phyloP scores from a whole-genome alignment of 129 eudicot species.

The Flaveria sonorensis region DNA sequence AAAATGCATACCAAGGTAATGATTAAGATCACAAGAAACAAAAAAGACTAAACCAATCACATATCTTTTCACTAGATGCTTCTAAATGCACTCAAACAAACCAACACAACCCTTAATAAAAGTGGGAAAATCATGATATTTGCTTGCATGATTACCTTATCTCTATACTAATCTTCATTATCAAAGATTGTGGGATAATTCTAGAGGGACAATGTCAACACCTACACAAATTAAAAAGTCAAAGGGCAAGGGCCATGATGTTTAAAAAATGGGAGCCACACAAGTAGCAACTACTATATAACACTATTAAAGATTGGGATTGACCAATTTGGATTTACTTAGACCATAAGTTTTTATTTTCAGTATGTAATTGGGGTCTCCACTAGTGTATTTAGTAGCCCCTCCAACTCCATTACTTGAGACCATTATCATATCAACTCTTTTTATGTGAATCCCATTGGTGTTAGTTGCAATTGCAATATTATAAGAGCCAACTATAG shows the following conservation, averaged over 20 bases:
- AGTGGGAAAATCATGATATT: not conserved
- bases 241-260: slow-evolving; percentile 24
- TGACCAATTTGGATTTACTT: slow-evolving; percentile 21
- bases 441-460: slow-evolving; percentile 1
- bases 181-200: slow-evolving; percentile 9
- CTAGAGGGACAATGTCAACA: slow-evolving; percentile 32
- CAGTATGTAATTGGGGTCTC: slow-evolving; percentile 24
- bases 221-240: slow-evolving; percentile 30
- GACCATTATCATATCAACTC: slow-evolving; percentile 27
- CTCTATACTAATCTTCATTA: slow-evolving; percentile 24
- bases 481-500: slow-evolving; percentile 18
- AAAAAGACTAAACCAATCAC: not conserved
- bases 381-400: slow-evolving; percentile 29
- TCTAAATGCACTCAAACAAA: not conserved
- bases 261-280: slow-evolving; percentile 39
- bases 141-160: slow-evolving; percentile 31
- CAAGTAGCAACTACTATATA: slow-evolving; percentile 24
- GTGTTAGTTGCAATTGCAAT: slow-evolving; percentile 12
- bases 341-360: slow-evolving; percentile 35
- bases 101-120: not conserved
- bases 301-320: slow-evolving; percentile 28
- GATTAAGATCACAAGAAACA: not conserved
- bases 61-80: slow-evolving; percentile 14
- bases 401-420: slow-evolving; percentile 31
- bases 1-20: not conserved